Base-by-base conservation (phyloP, 1,284 basidiomycete genomes). In the Schizophyllum commune region DNA sequence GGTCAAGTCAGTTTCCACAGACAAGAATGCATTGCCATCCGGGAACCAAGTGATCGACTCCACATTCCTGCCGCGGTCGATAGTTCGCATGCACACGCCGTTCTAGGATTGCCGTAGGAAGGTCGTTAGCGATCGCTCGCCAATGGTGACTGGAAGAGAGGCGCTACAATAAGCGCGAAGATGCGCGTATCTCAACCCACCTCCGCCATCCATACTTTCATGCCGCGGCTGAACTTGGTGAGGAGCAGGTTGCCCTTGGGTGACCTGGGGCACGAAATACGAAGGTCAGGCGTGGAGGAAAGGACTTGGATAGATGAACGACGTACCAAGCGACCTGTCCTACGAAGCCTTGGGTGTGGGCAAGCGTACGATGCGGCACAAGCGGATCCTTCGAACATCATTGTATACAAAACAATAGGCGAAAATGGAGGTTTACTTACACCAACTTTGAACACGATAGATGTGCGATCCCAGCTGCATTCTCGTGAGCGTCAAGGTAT, bases 31-130 rank as follows among this genome's bases (percentile, higher is more conserved):
- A 73, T 86, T 78, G 54, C 86, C 83, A 58, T 75, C 78, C 21
- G 89, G 86, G 69, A 86, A 82, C 89, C 90, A 92, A 54, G 82
- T 79, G 39, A 91, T 79, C 1, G 87, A 83, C 68, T 89, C 86
- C 6, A 92, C 82, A 47, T 75, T 73, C 22, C 76, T 76, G 59
- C 78, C 73, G 5, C 89, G 81, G 64, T 87, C 83, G 61, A 92
- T 90, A 0, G 86, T 89, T 69, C 79, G 83, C 66, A 77, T 81
- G 68, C 87, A 89, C 56, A 89, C 84, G 62, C 88, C 88, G 60
- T 88, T 84, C 88, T 90, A 65, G 57, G 52, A 55, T 39, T 60
- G 62, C 54, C 52, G 61, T 58, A 64, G 52, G 33, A 56, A 34
- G 32, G n/a, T 53, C 33, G 17, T 39, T 32, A 52, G 58, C 34